Conservation (phyloP, 208 protist species). For the Trypanosoma scelopori region DNA sequence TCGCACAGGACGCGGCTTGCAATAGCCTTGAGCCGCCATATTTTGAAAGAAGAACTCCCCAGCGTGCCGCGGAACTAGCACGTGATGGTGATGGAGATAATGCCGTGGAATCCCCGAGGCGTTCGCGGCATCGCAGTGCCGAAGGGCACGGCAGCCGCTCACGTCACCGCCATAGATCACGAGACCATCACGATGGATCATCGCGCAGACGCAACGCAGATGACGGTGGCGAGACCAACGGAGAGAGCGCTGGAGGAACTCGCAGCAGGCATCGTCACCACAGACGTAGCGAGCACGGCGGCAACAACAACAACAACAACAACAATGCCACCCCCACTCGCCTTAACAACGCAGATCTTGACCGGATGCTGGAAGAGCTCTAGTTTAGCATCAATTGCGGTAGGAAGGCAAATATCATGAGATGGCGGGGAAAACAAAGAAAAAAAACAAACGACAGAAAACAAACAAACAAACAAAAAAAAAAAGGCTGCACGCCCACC, state of each 20-base stretch:
- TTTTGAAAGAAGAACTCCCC: too few species aligned
- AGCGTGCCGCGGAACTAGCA: too few species aligned
- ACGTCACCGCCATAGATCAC: not conserved
- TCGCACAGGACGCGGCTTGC: too few species aligned
- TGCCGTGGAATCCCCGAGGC: too few species aligned
- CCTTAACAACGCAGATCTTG: constrained; percentile 3
- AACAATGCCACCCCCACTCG: not conserved
- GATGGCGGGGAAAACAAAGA: not conserved
- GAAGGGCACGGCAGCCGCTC: not conserved
- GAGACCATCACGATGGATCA: not conserved
- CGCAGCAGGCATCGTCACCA: constrained; percentile 12
- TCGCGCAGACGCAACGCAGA: not conserved
- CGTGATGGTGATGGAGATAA: too few species aligned
- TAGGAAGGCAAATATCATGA: not conserved
- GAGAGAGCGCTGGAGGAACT: constrained; percentile 1
- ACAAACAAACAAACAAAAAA: too few species aligned
- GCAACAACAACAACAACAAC: constrained; percentile 20
- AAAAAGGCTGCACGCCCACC: too few species aligned
- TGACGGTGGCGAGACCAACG: too few species aligned
- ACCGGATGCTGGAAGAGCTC: constrained; percentile 25
- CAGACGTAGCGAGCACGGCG: constrained; percentile 29
- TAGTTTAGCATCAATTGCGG: not conserved
- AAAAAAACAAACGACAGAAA: constrained; percentile 3
- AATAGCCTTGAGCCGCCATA: too few species aligned
- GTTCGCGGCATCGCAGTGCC: too few species aligned